These are phyloP conservation scores for Pseudoscleropodium purum DNA, from an alignment of 225 moss, liverwort and hornwort species.

Conservation along the genomic window DNA sequence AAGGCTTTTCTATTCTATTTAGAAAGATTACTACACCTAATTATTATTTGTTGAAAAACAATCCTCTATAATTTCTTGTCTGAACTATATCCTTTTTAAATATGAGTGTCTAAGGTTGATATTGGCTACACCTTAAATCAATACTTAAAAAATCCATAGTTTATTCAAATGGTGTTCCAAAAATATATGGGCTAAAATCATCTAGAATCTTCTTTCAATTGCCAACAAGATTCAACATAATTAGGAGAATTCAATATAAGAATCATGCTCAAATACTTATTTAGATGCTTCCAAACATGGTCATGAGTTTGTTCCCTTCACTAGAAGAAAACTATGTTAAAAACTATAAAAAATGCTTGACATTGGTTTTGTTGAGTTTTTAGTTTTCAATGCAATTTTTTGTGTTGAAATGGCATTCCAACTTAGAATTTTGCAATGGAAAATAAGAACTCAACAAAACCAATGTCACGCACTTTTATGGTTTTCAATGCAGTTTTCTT, in stretches of 20 bases:
- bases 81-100: neutral
- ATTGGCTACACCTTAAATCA: neutral
- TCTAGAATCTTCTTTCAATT: neutral
- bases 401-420: too few relatives aligned
- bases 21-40: neutral
- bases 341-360: too few relatives aligned
- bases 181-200: neutral
- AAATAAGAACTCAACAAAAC: too few relatives aligned
- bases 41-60: neutral
- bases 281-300: fast-evolving
- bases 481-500: too few relatives aligned
- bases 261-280: neutral
- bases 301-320: neutral
- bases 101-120: neutral
- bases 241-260: neutral
- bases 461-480: too few relatives aligned
- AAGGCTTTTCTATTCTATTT: neutral
- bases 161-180: neutral
- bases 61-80: neutral
- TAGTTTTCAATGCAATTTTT: too few relatives aligned
- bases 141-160: neutral
- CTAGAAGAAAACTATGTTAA: too few relatives aligned
- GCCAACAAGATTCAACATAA: neutral
- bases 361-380: too few relatives aligned
- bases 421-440: too few relatives aligned